phyloP scores from a whole-genome alignment of 257 asterid species.

The Capsicum chinense region DNA sequence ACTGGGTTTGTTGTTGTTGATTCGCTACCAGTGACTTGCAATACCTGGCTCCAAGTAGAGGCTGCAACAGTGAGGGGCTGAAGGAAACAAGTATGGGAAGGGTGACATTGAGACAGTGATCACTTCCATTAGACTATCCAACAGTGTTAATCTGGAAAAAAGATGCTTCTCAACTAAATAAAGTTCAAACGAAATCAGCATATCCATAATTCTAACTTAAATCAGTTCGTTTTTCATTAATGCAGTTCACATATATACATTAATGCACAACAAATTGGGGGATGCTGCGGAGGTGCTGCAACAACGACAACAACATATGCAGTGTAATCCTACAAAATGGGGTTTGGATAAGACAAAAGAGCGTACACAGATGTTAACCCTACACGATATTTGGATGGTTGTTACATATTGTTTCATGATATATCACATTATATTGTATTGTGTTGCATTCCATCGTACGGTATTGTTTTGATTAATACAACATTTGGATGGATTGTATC shows the following conservation, averaged over 20 bases:
- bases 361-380: too few relatives aligned
- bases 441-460: too few relatives aligned
- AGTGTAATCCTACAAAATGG: too few relatives aligned
- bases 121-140: background rate
- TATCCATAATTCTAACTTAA: background rate
- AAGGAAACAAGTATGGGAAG: background rate
- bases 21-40: background rate
- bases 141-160: background rate
- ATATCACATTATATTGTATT: too few relatives aligned
- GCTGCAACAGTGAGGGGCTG: background rate
- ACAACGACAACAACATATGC: too few relatives aligned
- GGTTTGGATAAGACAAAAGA: too few relatives aligned
- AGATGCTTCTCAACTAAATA: background rate
- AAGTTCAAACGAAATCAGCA: background rate
- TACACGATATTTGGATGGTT: too few relatives aligned
- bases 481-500: too few relatives aligned
- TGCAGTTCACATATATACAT: background rate
- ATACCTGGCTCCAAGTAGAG: background rate
- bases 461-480: too few relatives aligned
- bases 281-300: background rate
- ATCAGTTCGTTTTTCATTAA: background rate
- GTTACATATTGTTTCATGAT: too few relatives aligned
- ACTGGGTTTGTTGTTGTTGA: too few relatives aligned
- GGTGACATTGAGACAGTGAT: background rate
- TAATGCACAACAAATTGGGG: background rate